Percentiles rank a stretch among this genome's conserved stretches.
Conservation (phyloP, 768 basidiomycete genomes). For the Auriscalpium vulgare region DNA sequence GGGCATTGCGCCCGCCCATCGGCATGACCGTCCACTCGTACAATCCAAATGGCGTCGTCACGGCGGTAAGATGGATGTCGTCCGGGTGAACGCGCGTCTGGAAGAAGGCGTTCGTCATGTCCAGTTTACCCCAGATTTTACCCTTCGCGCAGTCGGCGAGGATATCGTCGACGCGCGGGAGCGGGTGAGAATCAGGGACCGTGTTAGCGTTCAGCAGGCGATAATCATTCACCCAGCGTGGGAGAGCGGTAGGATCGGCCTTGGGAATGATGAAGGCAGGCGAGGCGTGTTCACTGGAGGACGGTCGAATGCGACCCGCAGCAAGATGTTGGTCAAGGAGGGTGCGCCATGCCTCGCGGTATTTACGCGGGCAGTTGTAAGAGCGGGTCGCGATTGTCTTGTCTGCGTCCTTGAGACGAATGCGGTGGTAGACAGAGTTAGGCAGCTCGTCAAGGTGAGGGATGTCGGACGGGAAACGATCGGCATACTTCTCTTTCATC, state of each 20-base stretch:
- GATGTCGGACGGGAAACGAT: conserved; percentile 16
- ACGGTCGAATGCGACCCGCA: conserved; percentile 24
- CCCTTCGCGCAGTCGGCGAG: no score
- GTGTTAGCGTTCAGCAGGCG: no score
- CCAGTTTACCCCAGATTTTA: neutral
- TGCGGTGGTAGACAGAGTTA: neutral
- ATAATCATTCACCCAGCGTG: no score
- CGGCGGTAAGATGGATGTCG: no score
- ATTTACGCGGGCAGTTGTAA: conserved; percentile 29
- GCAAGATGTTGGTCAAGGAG: conserved; percentile 20
- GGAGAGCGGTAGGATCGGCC: no score
- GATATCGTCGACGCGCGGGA: no score
- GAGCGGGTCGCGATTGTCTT: conserved; percentile 16
- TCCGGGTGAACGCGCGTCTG: neutral
- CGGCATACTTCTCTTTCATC: conserved; percentile 3
- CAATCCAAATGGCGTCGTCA: no score
- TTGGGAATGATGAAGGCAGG: no score
- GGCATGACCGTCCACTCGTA: no score
- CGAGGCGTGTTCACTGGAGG: neutral
- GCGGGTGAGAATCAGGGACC: no score
- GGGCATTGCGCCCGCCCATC: no score
- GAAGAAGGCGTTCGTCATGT: no score
- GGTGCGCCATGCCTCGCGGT: conserved; percentile 22
- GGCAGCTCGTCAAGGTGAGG: conserved; percentile 16
- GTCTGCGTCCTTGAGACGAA: conserved; percentile 1